Base-by-base conservation (phyloP, 2,329 filamentous ascomycete species). In the Beauveria sp. region DNA sequence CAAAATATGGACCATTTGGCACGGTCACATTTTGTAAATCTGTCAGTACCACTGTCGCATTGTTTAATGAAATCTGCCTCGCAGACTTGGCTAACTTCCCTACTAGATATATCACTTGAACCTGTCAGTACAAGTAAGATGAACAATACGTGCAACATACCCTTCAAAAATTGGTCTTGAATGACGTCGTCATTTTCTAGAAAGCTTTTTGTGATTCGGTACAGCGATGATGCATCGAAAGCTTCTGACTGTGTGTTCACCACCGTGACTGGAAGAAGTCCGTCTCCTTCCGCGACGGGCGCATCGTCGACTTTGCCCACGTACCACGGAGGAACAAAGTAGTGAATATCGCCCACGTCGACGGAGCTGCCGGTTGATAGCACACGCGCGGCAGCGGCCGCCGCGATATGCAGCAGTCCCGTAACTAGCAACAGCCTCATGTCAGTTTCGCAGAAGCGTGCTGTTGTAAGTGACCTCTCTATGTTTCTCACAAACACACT, bases 1-100 rank as follows among this genome's bases (percentile, higher is more conserved):
- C n/a, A 47, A 68, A 67, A 37, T 67, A 67, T 5, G 66, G 66
- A 0, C 66, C 66, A 44, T 59, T 26, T 6, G 61, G 44, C 1
- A 59, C n/a, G 1, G 59, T 52, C 10, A 14, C n/a, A 9, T 51
- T 54, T 52, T 12, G 7, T 1, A 52, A 6, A 24, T 43, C 14
- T 14, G 30, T 9, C 28, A 14, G 24, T 24, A 20, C 16, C 2
- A 55, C 26, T 46, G 51, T 48, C 4, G 30, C 22, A 28, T 50
- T 50, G 44, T 26, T 26, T 22, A 26, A n/a, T 16, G 26, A 37
- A 18, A 22, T 5, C 18, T 26, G 24, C 24, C 14, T 20, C 24
- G 53, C 26, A 8, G 40, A 30, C 3, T 30, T 16, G 53, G 40
- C 24, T 6, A 48, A 5, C 28, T 16, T 28, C 7, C 16, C n/a